Percentiles rank a stretch among this genome's conserved stretches.
These are phyloP conservation scores for Bipolaris cookei DNA, from an alignment of 2,329 filamentous ascomycete species.

Conservation along the genomic window DNA sequence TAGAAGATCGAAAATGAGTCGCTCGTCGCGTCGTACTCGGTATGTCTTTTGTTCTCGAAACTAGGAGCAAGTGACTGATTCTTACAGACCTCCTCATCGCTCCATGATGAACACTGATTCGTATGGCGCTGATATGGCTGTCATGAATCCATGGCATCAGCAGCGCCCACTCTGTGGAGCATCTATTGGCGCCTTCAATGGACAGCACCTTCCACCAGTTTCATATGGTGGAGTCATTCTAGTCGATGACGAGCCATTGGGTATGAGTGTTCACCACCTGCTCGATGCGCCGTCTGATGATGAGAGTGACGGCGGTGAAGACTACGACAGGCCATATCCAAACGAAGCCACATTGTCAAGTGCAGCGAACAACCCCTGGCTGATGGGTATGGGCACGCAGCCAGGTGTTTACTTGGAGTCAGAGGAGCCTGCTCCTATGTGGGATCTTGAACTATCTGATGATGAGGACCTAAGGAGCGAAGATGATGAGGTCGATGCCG, in stretches of 20 bases:
- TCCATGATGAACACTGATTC: conserved; percentile 50
- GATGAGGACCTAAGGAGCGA: conserved; percentile 54
- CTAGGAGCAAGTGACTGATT: neutral
- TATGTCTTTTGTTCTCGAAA: neutral
- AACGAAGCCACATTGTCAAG: conserved; percentile 52
- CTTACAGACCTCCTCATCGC: conserved; percentile 42
- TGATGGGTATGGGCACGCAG: conserved; percentile 47
- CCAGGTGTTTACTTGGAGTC: conserved; percentile 41
- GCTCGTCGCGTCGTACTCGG: conserved; percentile 38
- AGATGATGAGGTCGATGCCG: conserved; percentile 40
- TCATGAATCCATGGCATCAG: conserved; percentile 78
- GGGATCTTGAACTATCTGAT: conserved; percentile 61
- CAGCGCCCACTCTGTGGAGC: conserved; percentile 81
- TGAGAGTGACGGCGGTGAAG: conserved; percentile 54
- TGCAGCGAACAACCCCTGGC: conserved; percentile 47
- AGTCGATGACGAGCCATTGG: conserved; percentile 82
- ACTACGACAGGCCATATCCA: conserved; percentile 36
- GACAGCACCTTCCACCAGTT: conserved; percentile 86
- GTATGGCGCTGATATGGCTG: conserved; percentile 48
- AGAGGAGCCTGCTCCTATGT: conserved; percentile 38
- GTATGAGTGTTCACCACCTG: conserved; percentile 98
- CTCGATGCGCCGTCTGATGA: conserved; percentile 70
- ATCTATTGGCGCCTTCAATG: conserved; percentile 88
- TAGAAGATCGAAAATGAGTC: conserved; percentile 63
- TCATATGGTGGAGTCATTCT: conserved; percentile 88